Percentiles rank a stretch among this genome's conserved stretches.
phyloP scores from a whole-genome alignment of 768 basidiomycete genomes.

The Naganishia randhawae region DNA sequence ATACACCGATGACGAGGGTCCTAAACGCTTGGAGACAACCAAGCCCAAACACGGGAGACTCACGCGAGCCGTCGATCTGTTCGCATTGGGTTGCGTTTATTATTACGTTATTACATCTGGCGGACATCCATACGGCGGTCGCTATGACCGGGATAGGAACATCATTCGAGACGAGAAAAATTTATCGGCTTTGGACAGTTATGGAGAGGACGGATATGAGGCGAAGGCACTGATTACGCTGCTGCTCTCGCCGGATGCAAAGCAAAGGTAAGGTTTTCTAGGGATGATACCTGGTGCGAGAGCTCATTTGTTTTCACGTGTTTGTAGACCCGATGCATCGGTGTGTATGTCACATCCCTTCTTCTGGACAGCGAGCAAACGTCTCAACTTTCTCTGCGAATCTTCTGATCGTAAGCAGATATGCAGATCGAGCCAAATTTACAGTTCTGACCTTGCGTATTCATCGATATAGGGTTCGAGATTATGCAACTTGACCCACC shows the following conservation, averaged over 20 bases:
- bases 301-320: constrained; percentile 23
- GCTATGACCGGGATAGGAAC: constrained; percentile 88
- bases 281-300: not conserved
- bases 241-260: constrained; percentile 77
- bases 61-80: constrained; percentile 94
- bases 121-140: constrained; percentile 87
- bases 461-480: constrained; percentile 61
- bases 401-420: constrained; percentile 70
- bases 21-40: constrained; percentile 54
- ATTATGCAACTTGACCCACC: constrained; percentile 92
- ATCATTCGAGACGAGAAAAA: constrained; percentile 71
- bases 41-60: constrained; percentile 59
- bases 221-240: constrained; percentile 70
- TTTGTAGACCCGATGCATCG: constrained; percentile 73
- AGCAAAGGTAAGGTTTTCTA: constrained; percentile 62
- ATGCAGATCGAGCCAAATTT: not conserved
- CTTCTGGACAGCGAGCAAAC: constrained; percentile 87
- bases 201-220: constrained; percentile 92
- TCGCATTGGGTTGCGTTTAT: constrained; percentile 90
- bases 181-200: constrained; percentile 66
- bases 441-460: not conserved
- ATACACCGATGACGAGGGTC: constrained; percentile 54
- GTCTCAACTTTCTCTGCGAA: constrained; percentile 91
- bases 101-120: constrained; percentile 88
- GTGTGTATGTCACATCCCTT: constrained; percentile 88